Base-by-base conservation (phyloP, 352 stramenopile species). In the Phytophthora melonis region DNA sequence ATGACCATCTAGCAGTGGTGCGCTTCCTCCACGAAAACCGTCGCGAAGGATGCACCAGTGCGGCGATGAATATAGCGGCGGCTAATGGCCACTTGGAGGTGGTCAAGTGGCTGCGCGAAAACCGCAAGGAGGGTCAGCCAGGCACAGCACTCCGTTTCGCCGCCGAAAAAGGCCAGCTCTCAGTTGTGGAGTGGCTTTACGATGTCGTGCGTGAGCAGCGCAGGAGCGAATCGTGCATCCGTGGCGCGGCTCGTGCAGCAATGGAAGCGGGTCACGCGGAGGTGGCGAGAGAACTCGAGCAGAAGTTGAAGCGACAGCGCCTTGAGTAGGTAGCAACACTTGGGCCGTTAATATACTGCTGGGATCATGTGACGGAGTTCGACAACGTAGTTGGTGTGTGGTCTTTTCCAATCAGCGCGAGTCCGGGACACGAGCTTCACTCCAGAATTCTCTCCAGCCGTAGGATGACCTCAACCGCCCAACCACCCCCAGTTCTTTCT, bases 301-400 rank as follows among this genome's bases (percentile, higher is more conserved):
- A 25, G 41, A 74, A 74, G 41, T n/a, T 74, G 23, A 74, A 74
- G 60, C 60, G 66, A 25, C 66, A 53, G 47, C 66, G 66, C 45
- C n/a, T 68, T 39, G 53, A 64, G 18, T 74, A 73, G 30, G 14
- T 21, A 63, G 43, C 14, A 58, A 45, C 7, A 21, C 5, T 27
- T 16, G 16, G 10, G 4, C 27, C 27, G 27, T 32, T 32, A 32
- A 32, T 32, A 32, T 32, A 32, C 27, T 32, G 23, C 23, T 25
- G 23, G 23, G 23, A 25, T 25, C 27, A 7, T 49, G 14, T 49
- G 41, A 49, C 25, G 14, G 13, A 43, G 53, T n/a, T 45, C 25
- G 25, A 41, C 30, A 41, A 52, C 27, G 45, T 52, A 52, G 45
- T 25, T 25, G 13, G n/a, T n/a, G 47, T 34, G 16, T 50, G 39